Evolutionary conservation across 306 rosid genomes (phyloP).

Genomic region (Vigna unguiculata): DNA sequence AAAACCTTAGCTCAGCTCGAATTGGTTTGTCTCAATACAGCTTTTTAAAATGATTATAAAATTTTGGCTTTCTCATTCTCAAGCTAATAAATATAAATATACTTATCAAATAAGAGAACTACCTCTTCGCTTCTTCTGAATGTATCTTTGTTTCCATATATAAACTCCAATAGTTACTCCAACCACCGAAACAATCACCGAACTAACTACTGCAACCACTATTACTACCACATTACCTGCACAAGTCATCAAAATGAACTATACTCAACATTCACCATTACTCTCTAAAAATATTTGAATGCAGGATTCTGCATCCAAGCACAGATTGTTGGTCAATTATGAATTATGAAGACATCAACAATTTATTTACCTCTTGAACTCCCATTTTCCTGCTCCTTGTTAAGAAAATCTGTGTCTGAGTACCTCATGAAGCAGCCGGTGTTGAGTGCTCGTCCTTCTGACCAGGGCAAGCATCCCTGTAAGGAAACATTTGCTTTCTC

Average conservation of each 20-base stretch:
- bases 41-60: background rate
- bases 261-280: slow-evolving; percentile 26
- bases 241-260: slow-evolving; percentile 38
- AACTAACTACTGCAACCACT: slow-evolving; percentile 68
- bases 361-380: slow-evolving; percentile 62
- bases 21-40: background rate
- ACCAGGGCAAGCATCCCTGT: slow-evolving; percentile 74
- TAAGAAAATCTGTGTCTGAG: slow-evolving; percentile 79
- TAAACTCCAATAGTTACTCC: slow-evolving; percentile 61
- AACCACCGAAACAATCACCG: slow-evolving; percentile 62
- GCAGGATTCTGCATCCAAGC: slow-evolving; percentile 19
- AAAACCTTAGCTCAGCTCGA: background rate
- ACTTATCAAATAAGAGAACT: slow-evolving; percentile 19
- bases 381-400: slow-evolving; percentile 53
- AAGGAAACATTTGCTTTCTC: slow-evolving; percentile 72
- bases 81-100: slow-evolving; percentile 5
- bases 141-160: slow-evolving; percentile 76
- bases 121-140: slow-evolving; percentile 92
- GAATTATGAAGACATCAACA: background rate
- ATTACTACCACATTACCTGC: slow-evolving; percentile 67
- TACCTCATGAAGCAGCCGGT: slow-evolving; percentile 97
- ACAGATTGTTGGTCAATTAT: slow-evolving; percentile 16
- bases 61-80: slow-evolving; percentile 8
- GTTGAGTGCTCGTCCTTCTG: slow-evolving; percentile 79
- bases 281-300: background rate